phyloP scores from a whole-genome alignment of 2,329 filamentous ascomycete genomes.

The Orbilia oligospora region DNA sequence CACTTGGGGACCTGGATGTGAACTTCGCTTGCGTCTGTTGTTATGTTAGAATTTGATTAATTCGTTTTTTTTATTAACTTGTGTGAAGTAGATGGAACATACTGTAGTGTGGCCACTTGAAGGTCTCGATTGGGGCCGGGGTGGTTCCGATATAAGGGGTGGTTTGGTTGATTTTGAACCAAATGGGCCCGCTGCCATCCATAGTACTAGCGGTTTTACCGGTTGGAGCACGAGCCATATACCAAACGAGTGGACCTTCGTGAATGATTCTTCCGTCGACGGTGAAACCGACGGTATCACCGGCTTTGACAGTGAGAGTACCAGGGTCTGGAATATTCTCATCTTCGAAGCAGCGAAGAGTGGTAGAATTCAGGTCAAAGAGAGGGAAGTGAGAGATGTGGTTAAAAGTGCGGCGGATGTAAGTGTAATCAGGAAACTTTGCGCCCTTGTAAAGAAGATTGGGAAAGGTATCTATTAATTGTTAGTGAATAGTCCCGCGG shows the following conservation, averaged over 20 bases:
- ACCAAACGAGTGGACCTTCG: conserved; percentile 68
- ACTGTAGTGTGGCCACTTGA: conserved; percentile 47
- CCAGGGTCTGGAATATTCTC: conserved; percentile 66
- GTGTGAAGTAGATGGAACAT: background rate
- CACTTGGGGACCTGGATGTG: conserved; percentile 67
- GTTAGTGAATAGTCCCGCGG: background rate
- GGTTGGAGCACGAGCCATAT: conserved; percentile 66
- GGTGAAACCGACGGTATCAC: conserved; percentile 56
- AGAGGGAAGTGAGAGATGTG: conserved; percentile 67
- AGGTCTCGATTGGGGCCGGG: conserved; percentile 31
- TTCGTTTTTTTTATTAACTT: too few species aligned
- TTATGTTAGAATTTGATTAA: conserved; percentile 10
- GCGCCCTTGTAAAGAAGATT: conserved; percentile 69
- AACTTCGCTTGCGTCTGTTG: conserved; percentile 38
- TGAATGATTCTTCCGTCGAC: conserved; percentile 66
- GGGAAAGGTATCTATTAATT: conserved; percentile 63
- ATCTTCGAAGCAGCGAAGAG: conserved; percentile 69
- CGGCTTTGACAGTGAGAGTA: conserved; percentile 66
- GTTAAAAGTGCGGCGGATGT: conserved; percentile 69
- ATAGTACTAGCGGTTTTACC: conserved; percentile 64
- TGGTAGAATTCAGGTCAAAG: conserved; percentile 66
- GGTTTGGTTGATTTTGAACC: conserved; percentile 67
- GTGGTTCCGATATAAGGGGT: conserved; percentile 36
- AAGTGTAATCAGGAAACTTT: conserved; percentile 68
- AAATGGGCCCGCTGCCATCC: conserved; percentile 66